Evolutionary conservation across 495 filamentous ascomycete species (phyloP).

Genomic region (Neurospora sublineolata): DNA sequence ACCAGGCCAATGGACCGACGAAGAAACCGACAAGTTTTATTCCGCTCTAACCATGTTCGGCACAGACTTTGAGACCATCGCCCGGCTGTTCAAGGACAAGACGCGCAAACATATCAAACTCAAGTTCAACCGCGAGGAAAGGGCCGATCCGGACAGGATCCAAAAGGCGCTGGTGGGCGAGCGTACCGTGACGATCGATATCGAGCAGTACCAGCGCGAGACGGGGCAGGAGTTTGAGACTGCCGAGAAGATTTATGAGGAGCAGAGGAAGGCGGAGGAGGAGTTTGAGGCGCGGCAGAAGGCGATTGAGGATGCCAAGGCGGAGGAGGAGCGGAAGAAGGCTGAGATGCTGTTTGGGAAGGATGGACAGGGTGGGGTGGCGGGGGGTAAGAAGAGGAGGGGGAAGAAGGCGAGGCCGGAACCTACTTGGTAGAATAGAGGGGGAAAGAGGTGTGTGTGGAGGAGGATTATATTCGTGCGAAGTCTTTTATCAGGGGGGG

Average conservation of each 20-base stretch:
- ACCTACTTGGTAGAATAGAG: neutral
- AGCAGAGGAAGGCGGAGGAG: slow-evolving; percentile 52
- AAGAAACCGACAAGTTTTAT: slow-evolving; percentile 76
- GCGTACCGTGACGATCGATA: slow-evolving; percentile 47
- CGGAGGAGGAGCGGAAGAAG: slow-evolving; percentile 38
- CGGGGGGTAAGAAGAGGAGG: slow-evolving; percentile 26
- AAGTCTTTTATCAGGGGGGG: too few relatives aligned
- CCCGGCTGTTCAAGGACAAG: slow-evolving; percentile 65
- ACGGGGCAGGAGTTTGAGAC: slow-evolving; percentile 44
- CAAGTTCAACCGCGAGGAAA: slow-evolving; percentile 89
- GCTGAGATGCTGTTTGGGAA: slow-evolving; percentile 42
- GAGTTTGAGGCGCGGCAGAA: slow-evolving; percentile 50
- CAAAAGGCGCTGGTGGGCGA: slow-evolving; percentile 52
- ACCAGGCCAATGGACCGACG: slow-evolving; percentile 63
- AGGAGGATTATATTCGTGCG: neutral
- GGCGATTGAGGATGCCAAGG: slow-evolving; percentile 30
- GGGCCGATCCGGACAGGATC: slow-evolving; percentile 56
- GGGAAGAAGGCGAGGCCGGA: slow-evolving; percentile 19
- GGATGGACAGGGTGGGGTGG: slow-evolving; percentile 16
- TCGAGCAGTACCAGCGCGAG: slow-evolving; percentile 54
- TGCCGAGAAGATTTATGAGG: slow-evolving; percentile 57
- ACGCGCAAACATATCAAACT: slow-evolving; percentile 72
- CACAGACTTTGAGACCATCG: slow-evolving; percentile 85
- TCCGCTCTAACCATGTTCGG: slow-evolving; percentile 75
- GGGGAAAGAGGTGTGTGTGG: neutral